A percentile compares a stretch with the other conserved stretches of the same genome.
Evolutionary conservation across 192 early-diverging fungal genomes (phyloP).

Genomic region (Umbelopsis vinacea): DNA sequence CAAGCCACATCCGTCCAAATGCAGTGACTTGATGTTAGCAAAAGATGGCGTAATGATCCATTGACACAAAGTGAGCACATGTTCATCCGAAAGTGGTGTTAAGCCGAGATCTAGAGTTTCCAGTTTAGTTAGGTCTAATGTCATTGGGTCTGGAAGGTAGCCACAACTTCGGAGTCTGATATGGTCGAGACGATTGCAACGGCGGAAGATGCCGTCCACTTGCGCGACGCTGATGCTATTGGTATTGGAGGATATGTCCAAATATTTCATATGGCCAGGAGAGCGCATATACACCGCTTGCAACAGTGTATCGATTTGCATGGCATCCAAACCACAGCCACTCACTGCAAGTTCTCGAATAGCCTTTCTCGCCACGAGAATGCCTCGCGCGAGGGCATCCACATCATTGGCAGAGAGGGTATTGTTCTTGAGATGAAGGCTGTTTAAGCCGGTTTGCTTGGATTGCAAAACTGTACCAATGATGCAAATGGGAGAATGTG

Average conservation of each 20-base stretch:
- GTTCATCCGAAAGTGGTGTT: conserved; percentile 9
- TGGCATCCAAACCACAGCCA: background rate
- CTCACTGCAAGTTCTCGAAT: conserved; percentile 20
- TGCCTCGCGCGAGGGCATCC: conserved; percentile 21
- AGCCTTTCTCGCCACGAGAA: conserved; percentile 4
- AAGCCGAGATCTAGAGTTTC: conserved; percentile 29
- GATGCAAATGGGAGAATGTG: background rate
- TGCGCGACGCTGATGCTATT: background rate
- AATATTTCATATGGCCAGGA: conserved; percentile 21
- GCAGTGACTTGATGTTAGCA: conserved; percentile 26
- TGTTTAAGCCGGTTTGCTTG: conserved; percentile 18
- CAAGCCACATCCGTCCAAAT: conserved; percentile 46
- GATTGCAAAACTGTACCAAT: conserved; percentile 25
- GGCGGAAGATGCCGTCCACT: conserved; percentile 18
- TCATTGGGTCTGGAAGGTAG: conserved; percentile 1
- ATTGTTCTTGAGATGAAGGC: conserved; percentile 26
- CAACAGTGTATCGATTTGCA: conserved; percentile 12
- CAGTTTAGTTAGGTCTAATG: conserved; percentile 16
- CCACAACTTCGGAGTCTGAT: conserved; percentile 24
- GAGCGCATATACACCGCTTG: conserved; percentile 14
- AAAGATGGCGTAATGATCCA: conserved; percentile 38
- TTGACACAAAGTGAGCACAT: conserved; percentile 25
- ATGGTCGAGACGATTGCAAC: conserved; percentile 12
- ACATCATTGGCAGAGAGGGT: conserved; percentile 25
- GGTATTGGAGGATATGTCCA: conserved; percentile 24